phyloP scores from a whole-genome alignment of 2,329 filamentous ascomycete genomes.

The Cytospora piceicola region DNA sequence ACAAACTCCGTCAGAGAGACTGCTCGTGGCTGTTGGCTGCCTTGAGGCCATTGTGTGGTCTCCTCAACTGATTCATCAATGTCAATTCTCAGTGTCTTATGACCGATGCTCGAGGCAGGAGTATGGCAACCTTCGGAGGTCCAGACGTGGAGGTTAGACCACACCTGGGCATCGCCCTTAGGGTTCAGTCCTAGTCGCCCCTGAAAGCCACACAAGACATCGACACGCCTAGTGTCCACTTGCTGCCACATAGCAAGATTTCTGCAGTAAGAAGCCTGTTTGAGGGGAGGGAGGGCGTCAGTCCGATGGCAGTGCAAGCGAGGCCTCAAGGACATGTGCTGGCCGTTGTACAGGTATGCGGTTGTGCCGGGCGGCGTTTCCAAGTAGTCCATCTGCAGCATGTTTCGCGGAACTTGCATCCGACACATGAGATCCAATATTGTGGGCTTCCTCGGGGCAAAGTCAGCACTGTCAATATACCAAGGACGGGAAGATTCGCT shows the following conservation, averaged over 20 bases:
- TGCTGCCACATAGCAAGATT: neutral
- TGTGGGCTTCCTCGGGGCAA: neutral
- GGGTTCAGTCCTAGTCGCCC: neutral
- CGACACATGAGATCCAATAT: neutral
- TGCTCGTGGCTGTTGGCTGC: neutral
- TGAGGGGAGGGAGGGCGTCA: neutral
- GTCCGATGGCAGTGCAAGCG: neutral
- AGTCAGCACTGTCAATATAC: neutral
- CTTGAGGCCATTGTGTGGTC: neutral
- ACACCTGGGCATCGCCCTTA: neutral
- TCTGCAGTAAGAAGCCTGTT: neutral
- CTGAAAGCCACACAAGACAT: neutral
- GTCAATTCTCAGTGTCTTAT: neutral
- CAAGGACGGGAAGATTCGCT: neutral
- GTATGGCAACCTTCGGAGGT: neutral
- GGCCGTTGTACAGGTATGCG: neutral
- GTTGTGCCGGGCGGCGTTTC: neutral
- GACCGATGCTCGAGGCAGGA: neutral
- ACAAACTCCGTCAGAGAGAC: neutral
- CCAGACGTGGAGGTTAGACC: neutral
- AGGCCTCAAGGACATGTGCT: neutral
- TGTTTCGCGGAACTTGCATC: neutral
- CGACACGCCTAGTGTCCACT: neutral
- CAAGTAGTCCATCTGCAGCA: neutral
- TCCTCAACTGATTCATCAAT: neutral